A percentile compares a stretch with the other conserved stretches of the same genome.
Conservation (phyloP, 2,329 filamentous ascomycete genomes). For the Aspergillus quadrilineatus region DNA sequence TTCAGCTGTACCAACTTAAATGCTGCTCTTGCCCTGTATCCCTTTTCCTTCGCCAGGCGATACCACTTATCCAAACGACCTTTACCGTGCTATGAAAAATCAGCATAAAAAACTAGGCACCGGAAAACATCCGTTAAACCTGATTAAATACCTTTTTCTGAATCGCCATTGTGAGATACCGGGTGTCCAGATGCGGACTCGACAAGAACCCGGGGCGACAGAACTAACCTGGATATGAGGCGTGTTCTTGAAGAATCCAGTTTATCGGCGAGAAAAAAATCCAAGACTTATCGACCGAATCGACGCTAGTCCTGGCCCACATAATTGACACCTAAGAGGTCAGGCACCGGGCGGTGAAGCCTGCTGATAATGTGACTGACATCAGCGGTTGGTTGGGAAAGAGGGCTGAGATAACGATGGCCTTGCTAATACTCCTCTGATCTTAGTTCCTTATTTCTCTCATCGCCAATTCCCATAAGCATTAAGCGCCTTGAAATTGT, state of each 20-base stretch:
- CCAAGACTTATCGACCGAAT: no score
- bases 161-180: conserved; percentile 70
- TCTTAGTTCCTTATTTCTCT: not conserved
- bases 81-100: conserved; percentile 70
- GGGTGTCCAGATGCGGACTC: conserved; percentile 25
- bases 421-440: not conserved
- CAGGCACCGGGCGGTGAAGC: conserved; percentile 19
- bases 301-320: no score
- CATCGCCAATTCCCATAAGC: not conserved
- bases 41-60: conserved; percentile 96
- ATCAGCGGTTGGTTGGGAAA: conserved; percentile 21
- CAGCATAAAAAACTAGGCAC: conserved; percentile 24
- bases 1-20: conserved; percentile 99
- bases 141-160: conserved; percentile 72
- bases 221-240: conserved; percentile 13
- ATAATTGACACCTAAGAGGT: conserved; percentile 19
- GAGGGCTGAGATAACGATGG: conserved; percentile 1
- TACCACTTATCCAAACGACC: conserved; percentile 99
- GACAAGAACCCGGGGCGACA: conserved; percentile 21
- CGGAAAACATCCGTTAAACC: not conserved
- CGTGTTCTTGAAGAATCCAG: conserved; percentile 5
- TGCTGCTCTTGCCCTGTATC: conserved; percentile 89
- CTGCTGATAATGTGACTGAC: conserved; percentile 26
- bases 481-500: not conserved
- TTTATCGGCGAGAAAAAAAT: conserved; percentile 20